Conservation (phyloP, 2,329 filamentous ascomycete genomes). For the Ophiocordyceps camponoti-rufipedis region DNA sequence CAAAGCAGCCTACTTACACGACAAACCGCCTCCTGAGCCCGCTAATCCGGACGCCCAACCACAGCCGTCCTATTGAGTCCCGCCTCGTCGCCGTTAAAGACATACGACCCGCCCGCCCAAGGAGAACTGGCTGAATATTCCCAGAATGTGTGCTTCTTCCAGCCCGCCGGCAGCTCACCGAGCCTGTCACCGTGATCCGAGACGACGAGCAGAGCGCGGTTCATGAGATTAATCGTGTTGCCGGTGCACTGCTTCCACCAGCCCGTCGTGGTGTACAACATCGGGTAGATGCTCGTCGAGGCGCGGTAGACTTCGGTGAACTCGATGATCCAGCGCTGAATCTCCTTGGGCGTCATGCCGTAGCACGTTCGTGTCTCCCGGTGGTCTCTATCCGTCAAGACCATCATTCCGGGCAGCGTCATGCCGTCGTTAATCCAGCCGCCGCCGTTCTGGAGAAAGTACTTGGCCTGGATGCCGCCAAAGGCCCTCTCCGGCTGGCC, state of each 20-base stretch:
- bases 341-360: not conserved
- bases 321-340: not conserved
- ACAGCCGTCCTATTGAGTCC: not conserved
- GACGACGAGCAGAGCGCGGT: not conserved
- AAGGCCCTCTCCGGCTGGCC: not conserved
- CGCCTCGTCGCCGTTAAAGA: not conserved
- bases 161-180: not conserved
- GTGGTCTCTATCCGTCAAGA: not conserved
- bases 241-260: not conserved
- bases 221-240: not conserved
- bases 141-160: not conserved
- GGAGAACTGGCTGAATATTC: not conserved
- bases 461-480: not conserved
- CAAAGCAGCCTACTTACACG: no score
- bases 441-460: not conserved
- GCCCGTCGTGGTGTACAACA: not conserved
- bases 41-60: not conserved
- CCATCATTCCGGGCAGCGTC: not conserved
- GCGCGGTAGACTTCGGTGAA: not conserved
- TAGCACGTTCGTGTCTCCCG: not conserved
- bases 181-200: not conserved
- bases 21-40: no score
- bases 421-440: not conserved
- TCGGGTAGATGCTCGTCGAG: not conserved
- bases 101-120: not conserved